Percentiles rank a stretch among this genome's conserved stretches.
Evolutionary conservation across 768 basidiomycete species (phyloP).

Genomic region (Tulasnella sp.): DNA sequence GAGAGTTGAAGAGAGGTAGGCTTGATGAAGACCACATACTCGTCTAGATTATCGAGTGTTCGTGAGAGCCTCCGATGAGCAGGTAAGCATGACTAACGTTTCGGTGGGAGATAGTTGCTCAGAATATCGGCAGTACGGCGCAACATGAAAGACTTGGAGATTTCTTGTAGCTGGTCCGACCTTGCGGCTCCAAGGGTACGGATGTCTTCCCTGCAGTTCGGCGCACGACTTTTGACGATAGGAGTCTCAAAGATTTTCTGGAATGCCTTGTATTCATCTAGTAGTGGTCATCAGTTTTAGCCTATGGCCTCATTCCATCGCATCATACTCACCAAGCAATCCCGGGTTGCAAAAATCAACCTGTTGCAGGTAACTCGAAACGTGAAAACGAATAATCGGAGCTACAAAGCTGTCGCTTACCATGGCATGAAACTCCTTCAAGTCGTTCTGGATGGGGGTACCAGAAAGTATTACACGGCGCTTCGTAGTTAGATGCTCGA

Average conservation of each 20-base stretch:
- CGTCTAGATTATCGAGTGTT: slow-evolving; percentile 52
- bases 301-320: not conserved
- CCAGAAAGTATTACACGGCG: slow-evolving; percentile 88
- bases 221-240: slow-evolving; percentile 80
- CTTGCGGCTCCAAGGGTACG: slow-evolving; percentile 74
- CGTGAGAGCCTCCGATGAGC: not conserved
- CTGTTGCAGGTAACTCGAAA: slow-evolving; percentile 41
- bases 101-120: slow-evolving; percentile 82
- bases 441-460: slow-evolving; percentile 95
- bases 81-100: slow-evolving; percentile 50
- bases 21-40: slow-evolving; percentile 96
- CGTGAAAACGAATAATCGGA: not conserved
- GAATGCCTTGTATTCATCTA: slow-evolving; percentile 75
- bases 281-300: slow-evolving; percentile 1
- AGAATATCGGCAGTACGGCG: slow-evolving; percentile 81
- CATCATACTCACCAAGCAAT: slow-evolving; percentile 57
- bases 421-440: slow-evolving; percentile 96
- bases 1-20: slow-evolving; percentile 79
- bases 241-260: slow-evolving; percentile 80
- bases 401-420: slow-evolving; percentile 43
- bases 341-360: slow-evolving; percentile 94
- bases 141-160: slow-evolving; percentile 86
- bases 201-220: slow-evolving; percentile 66
- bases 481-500: slow-evolving; percentile 69
- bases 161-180: slow-evolving; percentile 61